Conservation (phyloP, 2,329 filamentous ascomycete species). For the Bipolaris cookei region DNA sequence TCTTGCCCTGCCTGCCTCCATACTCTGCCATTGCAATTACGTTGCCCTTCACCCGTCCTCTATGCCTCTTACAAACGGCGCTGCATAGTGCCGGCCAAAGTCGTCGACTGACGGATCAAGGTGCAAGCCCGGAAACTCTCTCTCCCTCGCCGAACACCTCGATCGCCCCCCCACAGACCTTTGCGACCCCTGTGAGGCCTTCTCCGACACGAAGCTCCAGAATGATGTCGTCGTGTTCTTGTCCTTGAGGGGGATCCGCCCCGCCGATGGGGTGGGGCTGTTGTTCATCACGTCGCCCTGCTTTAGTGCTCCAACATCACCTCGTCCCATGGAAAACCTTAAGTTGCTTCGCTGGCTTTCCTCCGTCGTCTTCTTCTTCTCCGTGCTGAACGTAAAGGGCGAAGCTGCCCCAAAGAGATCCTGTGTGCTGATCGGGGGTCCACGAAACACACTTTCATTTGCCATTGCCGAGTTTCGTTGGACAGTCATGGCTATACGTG, state of each 20-base stretch:
- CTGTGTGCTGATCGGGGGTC: conserved; percentile 50
- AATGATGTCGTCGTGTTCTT: conserved; percentile 29
- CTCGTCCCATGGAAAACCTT: conserved; percentile 31
- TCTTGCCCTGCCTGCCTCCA: conserved; percentile 22
- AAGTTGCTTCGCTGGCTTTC: conserved; percentile 28
- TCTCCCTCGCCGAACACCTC: conserved; percentile 16
- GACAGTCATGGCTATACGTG: conserved; percentile 38
- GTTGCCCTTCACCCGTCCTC: conserved; percentile 21
- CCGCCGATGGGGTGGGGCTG: conserved; percentile 30
- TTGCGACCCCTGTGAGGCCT: conserved; percentile 30
- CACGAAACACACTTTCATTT: conserved; percentile 20
- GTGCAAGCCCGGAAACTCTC: conserved; percentile 30
- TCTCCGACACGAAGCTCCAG: conserved; percentile 28
- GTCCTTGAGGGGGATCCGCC: conserved; percentile 38
- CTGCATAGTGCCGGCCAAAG: conserved; percentile 34
- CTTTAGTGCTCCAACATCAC: conserved; percentile 10
- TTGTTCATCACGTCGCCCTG: conserved; percentile 15
- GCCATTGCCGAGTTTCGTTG: conserved; percentile 26
- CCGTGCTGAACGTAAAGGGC: conserved; percentile 50
- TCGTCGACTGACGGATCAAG: conserved; percentile 33
- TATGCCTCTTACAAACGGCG: conserved; percentile 36
- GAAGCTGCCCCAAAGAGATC: conserved; percentile 52
- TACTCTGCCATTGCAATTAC: conserved; percentile 13
- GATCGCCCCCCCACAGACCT: conserved; percentile 12
- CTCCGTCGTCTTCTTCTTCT: conserved; percentile 48